Conservation (phyloP, 192 early-diverging fungal genomes). For the Backusella liffmaniae region DNA sequence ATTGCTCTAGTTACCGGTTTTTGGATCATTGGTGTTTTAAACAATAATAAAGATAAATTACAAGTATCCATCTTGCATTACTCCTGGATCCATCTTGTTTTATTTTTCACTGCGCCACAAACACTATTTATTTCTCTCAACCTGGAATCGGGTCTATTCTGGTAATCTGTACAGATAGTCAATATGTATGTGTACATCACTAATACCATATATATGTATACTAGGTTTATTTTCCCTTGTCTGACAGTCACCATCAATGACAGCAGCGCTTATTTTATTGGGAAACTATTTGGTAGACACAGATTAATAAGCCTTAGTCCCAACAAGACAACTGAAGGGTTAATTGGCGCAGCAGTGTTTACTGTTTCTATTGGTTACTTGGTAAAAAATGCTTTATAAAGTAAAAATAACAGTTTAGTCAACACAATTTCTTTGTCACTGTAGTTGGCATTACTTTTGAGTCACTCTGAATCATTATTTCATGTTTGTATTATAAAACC, state of each 20-base stretch:
- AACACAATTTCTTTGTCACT: neutral
- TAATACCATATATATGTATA: neutral
- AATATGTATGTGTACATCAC: neutral
- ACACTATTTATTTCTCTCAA: neutral
- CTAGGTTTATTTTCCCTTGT: slow-evolving; percentile 29
- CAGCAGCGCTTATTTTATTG: slow-evolving; percentile 20
- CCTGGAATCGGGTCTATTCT: neutral
- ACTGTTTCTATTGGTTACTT: slow-evolving; percentile 15
- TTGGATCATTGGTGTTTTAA: neutral
- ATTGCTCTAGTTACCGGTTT: neutral
- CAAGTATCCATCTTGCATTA: neutral
- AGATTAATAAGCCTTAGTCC: slow-evolving; percentile 15
- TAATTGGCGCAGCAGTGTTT: slow-evolving; percentile 11
- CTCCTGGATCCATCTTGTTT: neutral
- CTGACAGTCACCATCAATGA: slow-evolving; percentile 23
- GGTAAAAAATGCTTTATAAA: slow-evolving; percentile 7
- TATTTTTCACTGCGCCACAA: slow-evolving; percentile 4
- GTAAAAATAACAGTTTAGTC: neutral
- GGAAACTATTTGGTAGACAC: slow-evolving; percentile 10
- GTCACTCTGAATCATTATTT: neutral
- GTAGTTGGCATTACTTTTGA: neutral
- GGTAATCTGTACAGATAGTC: neutral
- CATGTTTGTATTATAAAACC: neutral
- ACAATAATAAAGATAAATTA: neutral
- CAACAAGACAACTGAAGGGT: slow-evolving; percentile 31